Base-by-base conservation (phyloP, 306 rosid genomes). In the Potentilla sterilis region DNA sequence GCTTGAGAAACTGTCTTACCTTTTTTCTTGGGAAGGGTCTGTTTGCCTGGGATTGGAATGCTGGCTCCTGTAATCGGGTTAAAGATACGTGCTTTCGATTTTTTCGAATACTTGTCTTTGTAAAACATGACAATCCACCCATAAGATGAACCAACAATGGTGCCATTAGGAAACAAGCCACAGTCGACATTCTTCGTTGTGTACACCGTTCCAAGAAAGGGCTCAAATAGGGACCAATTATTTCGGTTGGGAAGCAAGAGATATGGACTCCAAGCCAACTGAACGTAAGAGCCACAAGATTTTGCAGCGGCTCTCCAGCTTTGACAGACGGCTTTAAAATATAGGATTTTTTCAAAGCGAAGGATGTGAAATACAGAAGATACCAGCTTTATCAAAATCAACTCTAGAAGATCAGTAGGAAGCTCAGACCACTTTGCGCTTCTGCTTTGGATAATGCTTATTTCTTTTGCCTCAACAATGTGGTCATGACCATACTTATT, bases 71-170 rank as follows among this genome's bases (percentile, higher is more conserved):
- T 16, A 4, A 44, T 44, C 48, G 48, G 48, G 48, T 44, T 44
- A 10, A 44, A 9, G 13, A 44, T 7, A 48, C 14, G 61, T 54
- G 61, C 61, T 19, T 18, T n/a, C 2, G 28, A 52, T 52, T 54
- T 10, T 3, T 16, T 15, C 1, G 7, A 13, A 14, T 47, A 6
- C 6, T 8, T 0, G 10, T n/a, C 28, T 54, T 7, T 0, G 32
- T 54, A n/a, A 54, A 54, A 54, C 61, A 54, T 21, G 61, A 54
- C 61, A 54, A 54, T 54, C 61, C 61, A 54, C 32, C 61, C 61
- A n/a, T n/a, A 21, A 19, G 61, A 54, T 21, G 61, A n/a, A 54
- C 61, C 61, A n/a, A 54, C 61, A 54, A 10, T 19, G 3, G 3
- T n/a, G 32, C 11, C 24, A 7, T 7, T 0, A 19, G 10, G 4